These are phyloP conservation scores for Podila horticola DNA, from an alignment of 192 early-diverging fungal species.

Conservation along the genomic window DNA sequence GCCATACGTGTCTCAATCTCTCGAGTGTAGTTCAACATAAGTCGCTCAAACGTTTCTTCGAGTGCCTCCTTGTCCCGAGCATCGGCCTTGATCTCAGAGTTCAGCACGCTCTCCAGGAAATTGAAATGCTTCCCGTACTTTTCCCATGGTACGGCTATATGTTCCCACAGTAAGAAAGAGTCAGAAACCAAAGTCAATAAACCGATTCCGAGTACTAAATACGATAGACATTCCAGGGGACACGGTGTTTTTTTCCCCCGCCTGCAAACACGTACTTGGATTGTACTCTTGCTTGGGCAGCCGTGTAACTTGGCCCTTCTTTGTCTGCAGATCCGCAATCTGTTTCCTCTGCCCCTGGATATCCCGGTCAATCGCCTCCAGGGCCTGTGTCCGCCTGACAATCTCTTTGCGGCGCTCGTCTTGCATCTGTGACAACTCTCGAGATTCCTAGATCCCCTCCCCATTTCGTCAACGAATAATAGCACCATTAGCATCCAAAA, in stretches of 20 bases:
- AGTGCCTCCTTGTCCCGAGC: constrained; percentile 16
- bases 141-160: constrained; percentile 21
- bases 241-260: too few species aligned
- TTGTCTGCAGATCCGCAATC: constrained; percentile 6
- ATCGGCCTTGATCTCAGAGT: constrained; percentile 3
- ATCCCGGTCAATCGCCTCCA: constrained; percentile 18
- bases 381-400: constrained; percentile 8
- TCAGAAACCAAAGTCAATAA: neutral
- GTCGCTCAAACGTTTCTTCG: constrained; percentile 21
- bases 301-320: neutral
- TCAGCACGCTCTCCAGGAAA: constrained; percentile 9
- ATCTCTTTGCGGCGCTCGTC: constrained; percentile 25
- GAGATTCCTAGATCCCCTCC: constrained; percentile 18
- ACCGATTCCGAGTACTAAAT: neutral
- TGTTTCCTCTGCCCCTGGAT: constrained; percentile 27
- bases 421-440: constrained; percentile 16
- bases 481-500: too few species aligned
- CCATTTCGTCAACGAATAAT: too few species aligned
- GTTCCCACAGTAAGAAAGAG: neutral
- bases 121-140: constrained; percentile 24
- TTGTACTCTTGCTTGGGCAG: constrained; percentile 6
- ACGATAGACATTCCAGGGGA: too few species aligned
- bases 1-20: constrained; percentile 27
- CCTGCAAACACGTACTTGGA: constrained; percentile 15
- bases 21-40: constrained; percentile 8